Base-by-base conservation (phyloP, 139 green algal genomes). In the Chlamydomonas schloesseri region DNA sequence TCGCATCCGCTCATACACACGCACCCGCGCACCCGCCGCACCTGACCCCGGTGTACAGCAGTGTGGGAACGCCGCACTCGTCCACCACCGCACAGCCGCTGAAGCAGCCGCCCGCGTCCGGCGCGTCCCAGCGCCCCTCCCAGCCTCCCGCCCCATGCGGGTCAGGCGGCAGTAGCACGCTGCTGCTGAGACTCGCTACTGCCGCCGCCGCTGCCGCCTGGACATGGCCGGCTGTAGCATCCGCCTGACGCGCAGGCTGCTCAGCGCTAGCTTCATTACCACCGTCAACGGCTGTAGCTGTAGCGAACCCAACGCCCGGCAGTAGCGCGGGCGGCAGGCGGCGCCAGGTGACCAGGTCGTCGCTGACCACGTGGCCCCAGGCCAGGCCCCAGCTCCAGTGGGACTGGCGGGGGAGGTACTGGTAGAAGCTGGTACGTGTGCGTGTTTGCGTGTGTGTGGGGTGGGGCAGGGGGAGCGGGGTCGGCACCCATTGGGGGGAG, bases 341-440 rank as follows among this genome's bases (percentile, higher is more conserved):
- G 20, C n/a, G 50, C 95, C 95, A 97, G 79, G 87, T 42, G 10
- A 96, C 88, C 31, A 96, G 75, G 42, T 89, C 55, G 26, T 80
- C 36, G 87, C 85, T 94, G 23, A 93, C 88, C 5, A 89, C 93
- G 73, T 97, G 95, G 71, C 95, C 95, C 95, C 95, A 98, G 18
- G 94, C 91, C 71, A 98, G 92, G 71, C 95, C 95, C 82, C 94
- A 97, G n/a, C 93, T 88, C 95, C 95, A 98, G n/a, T 92, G 80
- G 58, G 90, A 92, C 1, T 73, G 77, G 53, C 91, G 46, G 15
- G 76, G 42, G 13, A 97, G 87, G 47, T 96, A 91, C 91, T 98
- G 95, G 58, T 97, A 98, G 72, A 98, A 97, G 50, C 73, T 81
- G 73, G 3, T 10, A 2, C 23, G 8, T 50, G 42, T 50, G 42